phyloP scores from a whole-genome alignment of 1,139 yeast species.

The Pichia sp. region DNA sequence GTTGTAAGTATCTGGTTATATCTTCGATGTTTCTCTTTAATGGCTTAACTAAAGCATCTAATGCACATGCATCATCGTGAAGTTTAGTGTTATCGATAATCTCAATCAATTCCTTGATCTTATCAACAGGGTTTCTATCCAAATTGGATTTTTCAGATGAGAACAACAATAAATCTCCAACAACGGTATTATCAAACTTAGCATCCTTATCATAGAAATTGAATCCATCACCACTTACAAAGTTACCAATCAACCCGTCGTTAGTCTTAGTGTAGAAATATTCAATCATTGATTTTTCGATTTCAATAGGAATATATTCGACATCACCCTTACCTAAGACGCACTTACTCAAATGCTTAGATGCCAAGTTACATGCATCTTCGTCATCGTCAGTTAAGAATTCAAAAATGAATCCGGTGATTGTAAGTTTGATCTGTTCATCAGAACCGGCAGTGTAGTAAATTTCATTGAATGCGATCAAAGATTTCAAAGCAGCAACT shows the following conservation, averaged over 20 bases:
- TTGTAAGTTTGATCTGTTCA: conserved; percentile 13
- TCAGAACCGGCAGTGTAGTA: conserved; percentile 2
- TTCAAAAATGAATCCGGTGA: conserved; percentile 34
- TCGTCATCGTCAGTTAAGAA: conserved; percentile 63
- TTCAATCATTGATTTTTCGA: conserved; percentile 31
- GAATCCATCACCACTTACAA: conserved; percentile 17
- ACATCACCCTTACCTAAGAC: conserved; percentile 23
- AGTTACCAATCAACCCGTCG: not conserved
- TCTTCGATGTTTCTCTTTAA: conserved; percentile 6
- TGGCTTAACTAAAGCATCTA: not conserved
- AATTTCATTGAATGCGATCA: conserved; percentile 33
- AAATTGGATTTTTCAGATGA: conserved; percentile 52
- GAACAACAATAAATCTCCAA: conserved; percentile 36
- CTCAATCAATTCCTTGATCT: conserved; percentile 13
- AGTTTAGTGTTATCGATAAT: conserved; percentile 10
- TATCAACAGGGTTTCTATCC: conserved; percentile 39
- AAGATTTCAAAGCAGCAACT: conserved; percentile 45
- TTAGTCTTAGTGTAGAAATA: conserved; percentile 18
- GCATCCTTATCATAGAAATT: conserved; percentile 14
- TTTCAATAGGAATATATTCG: conserved; percentile 30
- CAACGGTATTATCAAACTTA: conserved; percentile 13
- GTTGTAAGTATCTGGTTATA: not conserved
- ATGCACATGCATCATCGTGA: not conserved
- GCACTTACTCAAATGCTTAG: conserved; percentile 34
- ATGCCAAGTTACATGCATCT: conserved; percentile 41